Evolutionary conservation across 2,329 filamentous ascomycete genomes (phyloP), one percentile per base, ranked within the genome.

Genomic region (Fusarium fracticaudum): DNA sequence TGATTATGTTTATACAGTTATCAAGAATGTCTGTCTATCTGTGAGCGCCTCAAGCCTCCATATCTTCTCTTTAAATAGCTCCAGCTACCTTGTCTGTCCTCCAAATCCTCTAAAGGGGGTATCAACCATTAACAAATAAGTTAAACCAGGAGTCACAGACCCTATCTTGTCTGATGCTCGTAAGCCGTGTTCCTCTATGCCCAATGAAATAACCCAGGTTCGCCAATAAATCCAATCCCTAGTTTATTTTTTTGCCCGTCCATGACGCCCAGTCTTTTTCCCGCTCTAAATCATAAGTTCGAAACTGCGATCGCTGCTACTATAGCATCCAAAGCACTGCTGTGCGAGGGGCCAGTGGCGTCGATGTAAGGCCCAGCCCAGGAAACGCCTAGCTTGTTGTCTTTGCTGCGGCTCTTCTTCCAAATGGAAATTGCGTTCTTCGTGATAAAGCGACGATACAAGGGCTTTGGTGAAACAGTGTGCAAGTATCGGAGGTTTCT

Each of bases 351-450:
- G 4, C 91, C 89, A 4, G 85, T 87, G 44, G 86, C 84, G 2
- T 79, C 79, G 7, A 82, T 77, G 44, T 88, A 88, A 0, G 91
- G 91, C 0, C 91, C 92, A 2, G 87, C 85, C 92, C 92, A 94
- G n/a, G 88, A 83, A 5, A 91, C 83, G 26, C 92, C 90, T 20
- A 94, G 80, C 77, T 85, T 82, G 74, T 87, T 85, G 4, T 82
- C 80, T 20, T 80, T 75, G 66, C 88, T 84, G 31, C 90, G 86
- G 78, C 90, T 84, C 54, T 89, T 87, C 22, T 79, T 78, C 92
- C 91, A 94, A 67, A 94, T 90, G 50, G 87, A 88, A 70, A 91
- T 83, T 15, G 92, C 92, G 66, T 93, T 94, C 35, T 80, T 83
- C 54, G 86, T 80, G 64, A 94, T 88, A 63, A 91, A 91, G 5